Base-by-base conservation (phyloP, 148 eudicot genomes). In the Rhododendron vialii region DNA sequence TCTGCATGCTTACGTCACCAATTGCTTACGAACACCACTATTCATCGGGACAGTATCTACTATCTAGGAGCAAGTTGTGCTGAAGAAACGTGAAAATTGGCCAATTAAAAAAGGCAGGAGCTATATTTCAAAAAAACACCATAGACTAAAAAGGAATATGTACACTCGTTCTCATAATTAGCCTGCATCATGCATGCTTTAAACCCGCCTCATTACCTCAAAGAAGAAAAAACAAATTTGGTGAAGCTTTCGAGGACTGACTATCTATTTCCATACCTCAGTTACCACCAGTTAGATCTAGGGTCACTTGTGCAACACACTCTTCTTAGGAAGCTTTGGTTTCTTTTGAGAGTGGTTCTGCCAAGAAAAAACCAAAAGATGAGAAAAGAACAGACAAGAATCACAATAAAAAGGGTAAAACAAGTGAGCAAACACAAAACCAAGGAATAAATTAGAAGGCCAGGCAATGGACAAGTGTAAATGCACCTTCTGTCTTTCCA, bases 401-500 rank as follows among this genome's bases (percentile, higher is more conserved):
- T 24, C 22, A 0, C 18, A 57, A 74, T 0, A 28, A 69, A 13
- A 53, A 28, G 4, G 41, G 24, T 61, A 33, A 51, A 50, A 10
- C 36, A 69, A 69, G 20, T 33, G 67, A 33, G 36, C 82, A 38
- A 74, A 14, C 48, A 35, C 17, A 79, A 55, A 51, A 14, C 7
- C 7, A 13, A 13, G 43, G 50, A 36, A 71, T 14, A 14, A 18
- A 33, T 10, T 71, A 71, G 7, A 9, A 85, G 53, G 9, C 17
- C 35, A 59, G 11, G 82, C 10, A 15, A 17, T 55, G 20, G 59
- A 80, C 1, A 63, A 17, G 15, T 48, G 45, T 22, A 53, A 41
- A 36, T 61, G 38, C 76, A 95, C 99, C 98, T 93, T 95, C 65
- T 96, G 98, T 89, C 90, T 95, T 84, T 90, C 94, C 86, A 95